These are phyloP conservation scores for Rosa lucieae DNA, from an alignment of 306 rosid species.

Conservation along the genomic window DNA sequence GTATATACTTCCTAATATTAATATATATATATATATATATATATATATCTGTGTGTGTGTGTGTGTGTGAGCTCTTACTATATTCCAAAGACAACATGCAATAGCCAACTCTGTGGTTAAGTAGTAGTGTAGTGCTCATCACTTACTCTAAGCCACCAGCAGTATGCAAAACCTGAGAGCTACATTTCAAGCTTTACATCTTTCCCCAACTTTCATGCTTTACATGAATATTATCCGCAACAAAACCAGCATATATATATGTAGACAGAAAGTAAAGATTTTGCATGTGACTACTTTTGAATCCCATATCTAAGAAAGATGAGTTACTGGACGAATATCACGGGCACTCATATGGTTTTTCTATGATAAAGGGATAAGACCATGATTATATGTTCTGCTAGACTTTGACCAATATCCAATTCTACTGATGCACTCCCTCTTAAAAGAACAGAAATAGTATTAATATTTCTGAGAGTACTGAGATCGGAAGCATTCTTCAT, in stretches of 20 bases:
- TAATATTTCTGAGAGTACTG: neutral
- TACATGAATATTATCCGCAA: conserved; percentile 6
- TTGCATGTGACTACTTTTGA: conserved; percentile 4
- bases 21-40: neutral
- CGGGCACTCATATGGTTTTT: neutral
- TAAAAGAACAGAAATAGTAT: neutral
- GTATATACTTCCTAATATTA: neutral
- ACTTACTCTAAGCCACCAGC: neutral
- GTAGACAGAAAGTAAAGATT: neutral
- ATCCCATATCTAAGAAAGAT: neutral
- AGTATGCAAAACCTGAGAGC: conserved; percentile 7
- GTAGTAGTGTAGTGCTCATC: neutral
- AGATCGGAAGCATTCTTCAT: neutral
- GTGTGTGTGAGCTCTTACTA: neutral
- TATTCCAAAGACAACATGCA: neutral
- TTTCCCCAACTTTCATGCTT: neutral
- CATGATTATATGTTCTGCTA: neutral
- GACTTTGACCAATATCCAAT: neutral
- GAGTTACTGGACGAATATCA: neutral
- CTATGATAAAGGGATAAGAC: neutral
- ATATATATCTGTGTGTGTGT: neutral
- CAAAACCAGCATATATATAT: neutral
- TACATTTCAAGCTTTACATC: neutral
- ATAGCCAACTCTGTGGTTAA: neutral
- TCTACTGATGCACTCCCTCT: neutral